phyloP scores from a whole-genome alignment of 2,329 filamentous ascomycete species.

The Hymenoscyphus occultus region DNA sequence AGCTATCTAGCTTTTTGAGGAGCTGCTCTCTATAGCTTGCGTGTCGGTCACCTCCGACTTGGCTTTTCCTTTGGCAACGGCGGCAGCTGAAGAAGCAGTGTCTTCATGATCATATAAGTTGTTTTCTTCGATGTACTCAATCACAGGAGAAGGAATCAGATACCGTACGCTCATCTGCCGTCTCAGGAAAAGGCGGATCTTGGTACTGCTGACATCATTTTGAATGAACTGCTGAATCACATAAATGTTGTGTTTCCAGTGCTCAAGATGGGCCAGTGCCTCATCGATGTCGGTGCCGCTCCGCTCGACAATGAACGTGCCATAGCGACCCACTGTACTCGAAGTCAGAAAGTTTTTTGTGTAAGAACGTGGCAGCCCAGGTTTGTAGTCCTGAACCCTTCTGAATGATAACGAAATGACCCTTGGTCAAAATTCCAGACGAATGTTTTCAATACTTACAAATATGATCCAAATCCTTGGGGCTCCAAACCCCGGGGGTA shows the following conservation, averaged over 20 bases:
- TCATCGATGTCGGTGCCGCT: constrained; percentile 65
- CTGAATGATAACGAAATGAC: neutral
- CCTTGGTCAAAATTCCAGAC: neutral
- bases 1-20: constrained; percentile 16
- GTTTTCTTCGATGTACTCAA: constrained; percentile 69
- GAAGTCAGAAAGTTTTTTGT: neutral
- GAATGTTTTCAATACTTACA: constrained; percentile 9
- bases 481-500: constrained; percentile 74
- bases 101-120: constrained; percentile 57
- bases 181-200: constrained; percentile 78
- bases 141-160: constrained; percentile 69
- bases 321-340: constrained; percentile 60
- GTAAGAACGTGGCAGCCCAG: neutral
- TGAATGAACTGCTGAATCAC: constrained; percentile 86
- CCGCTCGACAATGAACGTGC: constrained; percentile 83
- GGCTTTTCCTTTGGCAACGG: constrained; percentile 26
- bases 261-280: constrained; percentile 10
- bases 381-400: neutral
- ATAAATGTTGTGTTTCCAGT: constrained; percentile 82
- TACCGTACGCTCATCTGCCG: constrained; percentile 82
- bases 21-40: constrained; percentile 18
- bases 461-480: constrained; percentile 83
- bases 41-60: constrained; percentile 23
- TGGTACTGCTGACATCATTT: constrained; percentile 77
- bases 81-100: constrained; percentile 10